Conservation (phyloP, 768 basidiomycete species). For the Crepidotus variabilis region DNA sequence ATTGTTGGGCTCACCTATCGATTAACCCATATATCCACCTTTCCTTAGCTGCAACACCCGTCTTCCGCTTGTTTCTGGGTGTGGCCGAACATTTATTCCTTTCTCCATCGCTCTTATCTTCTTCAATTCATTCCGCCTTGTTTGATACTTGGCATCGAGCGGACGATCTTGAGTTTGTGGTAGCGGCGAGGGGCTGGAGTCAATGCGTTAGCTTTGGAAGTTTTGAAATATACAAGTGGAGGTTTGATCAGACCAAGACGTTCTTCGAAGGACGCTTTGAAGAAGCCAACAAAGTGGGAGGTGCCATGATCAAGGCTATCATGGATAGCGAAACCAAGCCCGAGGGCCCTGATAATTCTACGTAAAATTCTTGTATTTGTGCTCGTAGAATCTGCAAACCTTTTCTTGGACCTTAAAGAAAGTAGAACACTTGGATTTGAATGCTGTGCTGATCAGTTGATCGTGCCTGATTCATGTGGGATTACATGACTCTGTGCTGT, state of each 20-base stretch:
- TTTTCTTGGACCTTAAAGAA: background rate
- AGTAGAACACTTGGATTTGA: too few species aligned
- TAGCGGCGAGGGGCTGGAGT: slow-evolving; percentile 94
- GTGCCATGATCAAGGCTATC: slow-evolving; percentile 88
- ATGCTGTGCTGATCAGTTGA: too few species aligned
- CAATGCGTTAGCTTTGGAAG: slow-evolving; percentile 91
- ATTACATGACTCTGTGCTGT: too few species aligned
- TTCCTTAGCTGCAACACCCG: slow-evolving; percentile 89
- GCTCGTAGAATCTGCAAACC: too few species aligned
- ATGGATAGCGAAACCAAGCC: slow-evolving; percentile 53
- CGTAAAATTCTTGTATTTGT: background rate
- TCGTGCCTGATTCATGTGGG: too few species aligned
- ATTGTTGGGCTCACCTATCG: slow-evolving; percentile 87
- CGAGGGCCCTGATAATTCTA: slow-evolving; percentile 21
- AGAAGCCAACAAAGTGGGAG: slow-evolving; percentile 77
- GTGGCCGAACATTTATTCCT: slow-evolving; percentile 95
- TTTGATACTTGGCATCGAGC: slow-evolving; percentile 75
- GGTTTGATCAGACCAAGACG: slow-evolving; percentile 74
- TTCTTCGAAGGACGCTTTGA: slow-evolving; percentile 90
- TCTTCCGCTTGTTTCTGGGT: slow-evolving; percentile 95
- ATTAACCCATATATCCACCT: slow-evolving; percentile 92
- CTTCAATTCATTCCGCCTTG: slow-evolving; percentile 67
- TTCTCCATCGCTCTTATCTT: slow-evolving; percentile 40
- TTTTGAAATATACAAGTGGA: slow-evolving; percentile 80
- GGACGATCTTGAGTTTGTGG: slow-evolving; percentile 91